Percentiles rank a stretch among this genome's conserved stretches.
Evolutionary conservation across 2,329 filamentous ascomycete genomes (phyloP).

Genomic region (Calonectria fujianensis): DNA sequence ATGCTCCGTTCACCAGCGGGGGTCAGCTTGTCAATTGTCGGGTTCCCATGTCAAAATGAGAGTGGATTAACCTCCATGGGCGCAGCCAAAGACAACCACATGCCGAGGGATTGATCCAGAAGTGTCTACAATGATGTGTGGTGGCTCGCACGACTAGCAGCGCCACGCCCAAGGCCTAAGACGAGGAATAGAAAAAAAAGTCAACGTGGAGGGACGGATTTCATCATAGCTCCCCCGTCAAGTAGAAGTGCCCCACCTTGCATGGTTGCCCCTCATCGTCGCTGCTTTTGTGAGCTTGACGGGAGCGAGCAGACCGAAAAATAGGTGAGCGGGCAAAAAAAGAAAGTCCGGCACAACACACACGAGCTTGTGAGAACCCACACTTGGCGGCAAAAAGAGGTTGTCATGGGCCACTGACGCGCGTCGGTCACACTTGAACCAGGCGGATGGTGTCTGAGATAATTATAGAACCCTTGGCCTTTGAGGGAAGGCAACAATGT

Average conservation of each 20-base stretch:
- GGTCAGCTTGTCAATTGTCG: conserved; percentile 1
- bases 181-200: conserved; percentile 35
- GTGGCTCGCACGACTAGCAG: conserved; percentile 28
- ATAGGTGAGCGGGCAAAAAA: conserved; percentile 24
- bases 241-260: conserved; percentile 72
- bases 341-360: conserved; percentile 25
- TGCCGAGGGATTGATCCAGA: neutral
- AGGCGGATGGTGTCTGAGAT: conserved; percentile 32
- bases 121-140: neutral
- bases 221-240: conserved; percentile 56
- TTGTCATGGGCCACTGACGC: conserved; percentile 41
- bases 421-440: conserved; percentile 43
- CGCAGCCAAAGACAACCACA: conserved; percentile 4
- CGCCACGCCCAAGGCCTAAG: neutral
- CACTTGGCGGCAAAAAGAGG: conserved; percentile 27
- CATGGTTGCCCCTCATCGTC: conserved; percentile 76
- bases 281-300: conserved; percentile 68
- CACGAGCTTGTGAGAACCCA: conserved; percentile 25
- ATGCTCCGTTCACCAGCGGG: conserved; percentile 44
- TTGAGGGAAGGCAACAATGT: conserved; percentile 39
- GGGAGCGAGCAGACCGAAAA: conserved; percentile 45
- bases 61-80: neutral
- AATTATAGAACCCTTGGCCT: conserved; percentile 44
- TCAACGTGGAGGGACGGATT: conserved; percentile 52
- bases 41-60: conserved; percentile 22